Base-by-base conservation (phyloP, 1,139 yeast species). In the Diutina catenulata region DNA sequence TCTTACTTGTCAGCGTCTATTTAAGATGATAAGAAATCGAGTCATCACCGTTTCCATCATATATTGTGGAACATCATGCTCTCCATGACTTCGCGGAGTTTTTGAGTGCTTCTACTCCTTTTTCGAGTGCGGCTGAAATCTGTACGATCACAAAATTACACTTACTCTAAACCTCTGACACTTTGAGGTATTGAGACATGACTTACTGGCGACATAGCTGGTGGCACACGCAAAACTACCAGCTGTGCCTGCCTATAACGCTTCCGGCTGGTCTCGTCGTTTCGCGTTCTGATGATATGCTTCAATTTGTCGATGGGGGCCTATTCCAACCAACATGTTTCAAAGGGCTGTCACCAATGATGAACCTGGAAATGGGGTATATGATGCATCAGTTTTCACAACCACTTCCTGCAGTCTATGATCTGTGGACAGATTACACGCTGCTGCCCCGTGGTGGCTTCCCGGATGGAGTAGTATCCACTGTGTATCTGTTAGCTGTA, bases 401-500 rank as follows among this genome's bases (percentile, higher is more conserved):
- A 5, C 55, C 61, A 7, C 50, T 70, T 7, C 77, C 78, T 3
- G 37, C 64, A 4, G 59, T 67, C 18, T 45, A 46, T 7, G 45
- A 49, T 4, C 57, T 68, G 5, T 73, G 79, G 79, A 24, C 46
- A 2, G 47, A 48, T n/a, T 70, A 53, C 43, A 60, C 67, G 4
- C 45, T 40, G 10, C 38, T 47, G 23, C 52, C 52, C 26, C 44
- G 55, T 19, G 78, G 81, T 0, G 48, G 66, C 2, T 79, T 74
- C 51, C 59, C 67, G 21, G 73, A 71, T 47, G 68, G 80, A 41
- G 64, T 77, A 20, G 80, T 70, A 38, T 73, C 87, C 0, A 65
- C 78, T 26, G 59, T 80, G 1, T 76, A 77, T 49, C 70, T 82
- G 0, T 55, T 80, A 20, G 68, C 84, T 9, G 70, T 77, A 1